Evolutionary conservation across 805 yeast genomes (phyloP).

Genomic region (Nakazawaea siamensis): DNA sequence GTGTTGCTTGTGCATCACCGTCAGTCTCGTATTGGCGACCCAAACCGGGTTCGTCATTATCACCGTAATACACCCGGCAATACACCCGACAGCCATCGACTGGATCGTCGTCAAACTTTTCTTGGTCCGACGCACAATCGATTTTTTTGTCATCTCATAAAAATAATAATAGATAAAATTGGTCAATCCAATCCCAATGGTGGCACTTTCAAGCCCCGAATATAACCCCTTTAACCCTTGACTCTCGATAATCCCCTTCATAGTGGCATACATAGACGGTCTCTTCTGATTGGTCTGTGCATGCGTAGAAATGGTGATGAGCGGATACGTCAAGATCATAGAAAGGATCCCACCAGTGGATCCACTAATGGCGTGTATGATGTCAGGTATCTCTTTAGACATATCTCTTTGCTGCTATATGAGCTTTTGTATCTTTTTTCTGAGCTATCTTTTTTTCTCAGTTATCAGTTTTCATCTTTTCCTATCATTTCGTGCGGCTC

Average conservation of each 20-base stretch:
- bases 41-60: conserved; percentile 82
- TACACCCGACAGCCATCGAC: conserved; percentile 69
- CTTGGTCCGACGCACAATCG: conserved; percentile 13
- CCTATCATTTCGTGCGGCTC: no score
- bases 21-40: conserved; percentile 90
- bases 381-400: conserved; percentile 28
- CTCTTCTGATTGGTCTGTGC: conserved; percentile 53
- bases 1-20: conserved; percentile 37
- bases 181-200: conserved; percentile 78
- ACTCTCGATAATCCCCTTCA: conserved; percentile 10
- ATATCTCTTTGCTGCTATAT: no score
- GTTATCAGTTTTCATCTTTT: no score
- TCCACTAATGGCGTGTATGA: conserved; percentile 91
- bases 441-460: no score
- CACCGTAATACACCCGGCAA: conserved; percentile 84
- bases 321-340: conserved; percentile 82
- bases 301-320: conserved; percentile 77
- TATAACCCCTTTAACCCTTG: conserved; percentile 75
- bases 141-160: conserved; percentile 55
- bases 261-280: conserved; percentile 29
- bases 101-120: conserved; percentile 46
- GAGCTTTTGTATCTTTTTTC: no score
- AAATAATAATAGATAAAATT: conserved; percentile 88
- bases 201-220: conserved; percentile 81
- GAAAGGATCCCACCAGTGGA: conserved; percentile 90